These are phyloP conservation scores for Sporothrix brasiliensis DNA, from an alignment of 2,329 filamentous ascomycete genomes.

Conservation along the genomic window DNA sequence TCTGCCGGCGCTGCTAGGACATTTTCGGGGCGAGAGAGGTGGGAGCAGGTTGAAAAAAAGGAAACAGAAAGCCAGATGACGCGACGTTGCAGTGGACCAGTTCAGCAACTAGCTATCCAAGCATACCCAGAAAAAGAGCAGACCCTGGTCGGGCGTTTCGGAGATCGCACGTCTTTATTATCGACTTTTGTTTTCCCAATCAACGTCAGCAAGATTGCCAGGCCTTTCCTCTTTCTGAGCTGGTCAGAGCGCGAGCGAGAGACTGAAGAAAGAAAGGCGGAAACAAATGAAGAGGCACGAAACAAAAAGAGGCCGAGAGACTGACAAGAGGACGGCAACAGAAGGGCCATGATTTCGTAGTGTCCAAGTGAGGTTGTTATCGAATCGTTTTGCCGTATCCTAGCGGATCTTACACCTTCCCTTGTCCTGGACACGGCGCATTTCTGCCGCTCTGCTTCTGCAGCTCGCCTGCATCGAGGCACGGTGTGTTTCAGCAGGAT, in stretches of 20 bases:
- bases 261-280: not conserved
- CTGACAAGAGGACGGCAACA: not conserved
- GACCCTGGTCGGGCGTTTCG: slow-evolving; percentile 25
- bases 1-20: slow-evolving; percentile 22
- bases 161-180: slow-evolving; percentile 22
- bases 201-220: not conserved
- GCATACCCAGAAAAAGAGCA: not conserved
- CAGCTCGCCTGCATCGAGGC: slow-evolving; percentile 20
- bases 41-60: not conserved
- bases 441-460: slow-evolving; percentile 10
- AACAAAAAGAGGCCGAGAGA: not conserved
- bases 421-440: slow-evolving; percentile 1
- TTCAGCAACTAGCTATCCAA: not conserved
- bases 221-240: not conserved
- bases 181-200: not conserved
- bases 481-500: slow-evolving; percentile 27
- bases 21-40: slow-evolving; percentile 9
- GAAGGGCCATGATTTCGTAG: too few species aligned
- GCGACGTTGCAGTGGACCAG: slow-evolving; percentile 28
- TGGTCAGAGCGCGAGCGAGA: slow-evolving; percentile 5
- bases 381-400: too few species aligned
- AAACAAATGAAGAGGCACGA: slow-evolving; percentile 3
- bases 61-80: slow-evolving; percentile 25
- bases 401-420: not conserved
- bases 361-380: too few species aligned